Evolutionary conservation across 78 protist species (phyloP), one percentile per base, ranked within the genome.

Genomic region (Mantamonas sphyraenae): DNA sequence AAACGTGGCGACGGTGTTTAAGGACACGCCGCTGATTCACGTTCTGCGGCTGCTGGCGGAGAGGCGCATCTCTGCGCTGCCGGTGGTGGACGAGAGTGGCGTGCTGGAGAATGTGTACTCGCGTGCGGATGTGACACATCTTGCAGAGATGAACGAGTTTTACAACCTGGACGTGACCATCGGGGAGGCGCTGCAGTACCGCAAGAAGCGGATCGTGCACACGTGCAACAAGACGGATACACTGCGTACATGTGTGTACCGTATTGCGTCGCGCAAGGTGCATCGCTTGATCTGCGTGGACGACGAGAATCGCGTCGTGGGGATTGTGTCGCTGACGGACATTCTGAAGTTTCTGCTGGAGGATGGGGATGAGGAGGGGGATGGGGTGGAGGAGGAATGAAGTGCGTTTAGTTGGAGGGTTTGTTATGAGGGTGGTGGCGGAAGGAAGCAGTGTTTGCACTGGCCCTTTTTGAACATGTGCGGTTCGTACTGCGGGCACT

Each of bases 11-110:
- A 40, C 76, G 19, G 67, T 35, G 17, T 3, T 56, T 38, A 9
- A 3, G 22, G 68, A 71, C 20, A 42, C 67, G 55, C 39, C 39
- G 53, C 3, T 71, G 37, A 22, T 64, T 12, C 37, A 45, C 10
- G 62, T 53, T 7, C 63, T 76, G 31, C 20, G n/a, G 26, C 9
- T 50, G 16, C 35, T 77, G 3, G n/a, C 55, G 22, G 69, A 77
- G 71, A 16, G 57, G 53, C 14, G 69, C 37, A 68, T 77, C 70
- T 68, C 75, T 22, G 82, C 77, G 26, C 31, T 68, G 37, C 82
- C 82, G 30, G n/a, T 77, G 14, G 74, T 77, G 31, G 64, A 68
- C 24, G 67, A 17, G 17, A 43, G 2, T 12, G 50, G 34, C 51
- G 34, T 31, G 14, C 26, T 31, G 19, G 35, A 33, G 20, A 5